Evolutionary conservation across 164 flowering plant genomes (phyloP), one percentile per base, ranked within the genome.

Genomic region (Saururus chinensis): DNA sequence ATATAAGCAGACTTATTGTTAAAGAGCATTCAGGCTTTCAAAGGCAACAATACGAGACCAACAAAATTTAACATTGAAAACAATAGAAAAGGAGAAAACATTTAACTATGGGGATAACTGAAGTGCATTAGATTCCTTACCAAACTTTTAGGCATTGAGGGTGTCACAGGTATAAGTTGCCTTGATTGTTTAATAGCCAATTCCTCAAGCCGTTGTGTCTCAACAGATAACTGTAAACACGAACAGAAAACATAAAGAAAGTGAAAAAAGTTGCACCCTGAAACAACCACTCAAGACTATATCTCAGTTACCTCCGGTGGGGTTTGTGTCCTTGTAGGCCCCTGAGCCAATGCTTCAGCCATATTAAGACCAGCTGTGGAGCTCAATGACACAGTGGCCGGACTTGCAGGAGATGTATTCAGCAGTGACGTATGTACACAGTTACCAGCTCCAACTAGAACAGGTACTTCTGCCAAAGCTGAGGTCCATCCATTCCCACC

Each of bases 261-360:
- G 37, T 30, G 37, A 30, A 2, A 30, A 30, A 30, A 30, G 37
- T 30, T 30, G 6, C 37, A 30, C 6, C 37, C 37, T 30, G 37
- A 2, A 14, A 51, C 9, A 9, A 17, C 7, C 49, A 45, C 37
- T 23, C 16, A 1, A 30, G 11, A 17, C 16, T 40, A 42, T 48
- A 62, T 19, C 37, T 24, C 17, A 8, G 25, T 53, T 75, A 86
- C 98, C 92, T 83, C 86, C 0, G 95, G 84, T 71, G 75, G 17
- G 17, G 14, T 70, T 21, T 82, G 85, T 59, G 80, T 71, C 40
- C 84, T 80, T 45, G 76, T 48, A 60, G 97, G 90, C 57, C 79
- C 77, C 72, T 86, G 96, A 57, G 81, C 86, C 66, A 92, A 73
- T 24, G 96, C 76, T 80, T 88, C 98, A 66, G 96, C 97, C 98